Evolutionary conservation across 257 asterid species (phyloP), one percentile per base, ranked within the genome.

Genomic region (Haberlea rhodopensis): DNA sequence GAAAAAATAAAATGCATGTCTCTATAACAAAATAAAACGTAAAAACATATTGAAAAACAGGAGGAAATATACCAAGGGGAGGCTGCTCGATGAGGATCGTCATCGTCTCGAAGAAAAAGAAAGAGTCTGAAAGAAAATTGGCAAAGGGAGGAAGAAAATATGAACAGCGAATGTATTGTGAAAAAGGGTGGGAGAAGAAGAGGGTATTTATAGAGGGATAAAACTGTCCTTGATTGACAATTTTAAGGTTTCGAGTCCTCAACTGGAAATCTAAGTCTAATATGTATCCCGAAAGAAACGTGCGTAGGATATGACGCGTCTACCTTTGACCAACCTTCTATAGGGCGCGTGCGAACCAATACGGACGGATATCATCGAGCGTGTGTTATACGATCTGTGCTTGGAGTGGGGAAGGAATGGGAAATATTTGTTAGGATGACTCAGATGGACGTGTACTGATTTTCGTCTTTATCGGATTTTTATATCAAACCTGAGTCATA

Each of bases 71-170:
- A 88, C 96, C 95, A 5, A 34, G 67, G 0, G 80, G 73, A 11
- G 80, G 80, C 37, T 82, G 86, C 60, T 84, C 84, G 49, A 82
- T 63, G 64, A 76, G 79, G 69, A 86, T 82, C 3, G 95, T 84
- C 95, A 88, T 88, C 26, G 76, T 80, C 49, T 11, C 58, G 26
- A 45, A 2, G 49, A 65, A 25, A 61, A 34, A 31, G 5, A 37
- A 2, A 4, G 31, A 8, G 26, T 11, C 23, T 10, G n/a, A n/a
- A n/a, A 28, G 18, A 21, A 24, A 23, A 53, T 5, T 37, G 3
- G 49, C 13, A 3, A n/a, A 53, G 3, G 20, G 13, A 8, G n/a
- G n/a, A 4, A 2, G 23, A 20, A 11, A 34, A 0, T 3, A 57
- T 16, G 58, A 46, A 9, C 3, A 28, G 52, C 48, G 28, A 46